Percentiles rank a stretch among this genome's conserved stretches.
phyloP scores from a whole-genome alignment of 176 grass and related monocot species.

The Guadua angustifolia region DNA sequence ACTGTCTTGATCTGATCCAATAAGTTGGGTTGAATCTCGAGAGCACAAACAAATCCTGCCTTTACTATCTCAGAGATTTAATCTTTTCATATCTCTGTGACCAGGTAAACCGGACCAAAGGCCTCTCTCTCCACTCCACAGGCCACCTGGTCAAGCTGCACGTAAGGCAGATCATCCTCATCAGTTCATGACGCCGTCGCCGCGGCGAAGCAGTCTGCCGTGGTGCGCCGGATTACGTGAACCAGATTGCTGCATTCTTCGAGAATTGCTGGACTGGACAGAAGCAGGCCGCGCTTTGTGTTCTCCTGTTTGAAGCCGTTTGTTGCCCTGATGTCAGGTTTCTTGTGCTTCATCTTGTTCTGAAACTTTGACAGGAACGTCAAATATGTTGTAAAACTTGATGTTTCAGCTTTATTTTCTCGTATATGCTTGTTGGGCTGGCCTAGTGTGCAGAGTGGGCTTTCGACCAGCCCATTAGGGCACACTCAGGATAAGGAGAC shows the following conservation, averaged over 20 bases:
- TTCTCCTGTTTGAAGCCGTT: neutral
- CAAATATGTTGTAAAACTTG: too few species aligned
- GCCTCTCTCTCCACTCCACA: slow-evolving; percentile 53
- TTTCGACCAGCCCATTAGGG: too few species aligned
- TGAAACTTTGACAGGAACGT: slow-evolving; percentile 48
- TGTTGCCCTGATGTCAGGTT: slow-evolving; percentile 30
- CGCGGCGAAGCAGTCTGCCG: slow-evolving; percentile 40
- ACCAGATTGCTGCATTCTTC: slow-evolving; percentile 31
- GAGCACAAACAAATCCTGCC: too few species aligned
- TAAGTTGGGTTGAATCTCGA: too few species aligned
- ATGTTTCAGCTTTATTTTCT: too few species aligned
- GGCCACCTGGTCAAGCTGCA: slow-evolving; percentile 55
- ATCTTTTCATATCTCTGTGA: too few species aligned
- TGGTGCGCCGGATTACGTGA: slow-evolving; percentile 9
- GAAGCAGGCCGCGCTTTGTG: neutral
- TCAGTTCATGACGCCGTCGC: neutral
- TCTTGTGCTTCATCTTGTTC: slow-evolving; percentile 51
- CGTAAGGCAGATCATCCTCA: slow-evolving; percentile 47
- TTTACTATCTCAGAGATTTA: too few species aligned
- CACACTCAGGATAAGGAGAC: too few species aligned
- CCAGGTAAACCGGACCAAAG: slow-evolving; percentile 60
- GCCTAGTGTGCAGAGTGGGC: too few species aligned
- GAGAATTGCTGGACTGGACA: slow-evolving; percentile 11
- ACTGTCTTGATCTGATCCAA: too few species aligned
- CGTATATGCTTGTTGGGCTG: too few species aligned